Evolutionary conservation across 2,329 filamentous ascomycete genomes (phyloP), one percentile per base, ranked within the genome.

Genomic region (Aureobasidium sp.): DNA sequence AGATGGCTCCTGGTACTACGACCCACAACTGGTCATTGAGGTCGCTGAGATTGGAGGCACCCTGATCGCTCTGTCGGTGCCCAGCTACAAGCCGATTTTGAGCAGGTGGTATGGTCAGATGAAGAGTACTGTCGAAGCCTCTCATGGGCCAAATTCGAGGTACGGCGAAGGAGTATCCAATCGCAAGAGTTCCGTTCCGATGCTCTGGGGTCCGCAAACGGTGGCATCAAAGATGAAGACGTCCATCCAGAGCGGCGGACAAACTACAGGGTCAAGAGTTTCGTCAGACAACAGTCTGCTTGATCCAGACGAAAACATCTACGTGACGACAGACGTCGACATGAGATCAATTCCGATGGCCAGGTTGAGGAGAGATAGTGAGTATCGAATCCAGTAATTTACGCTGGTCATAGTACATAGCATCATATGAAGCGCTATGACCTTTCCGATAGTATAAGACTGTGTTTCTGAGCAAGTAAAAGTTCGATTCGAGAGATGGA

Each of bases 1-100:
- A 2, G 80, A 82, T 66, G 71, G 72, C 69, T 81, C 79, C 17
- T 82, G 81, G 80, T 72, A 73, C 27, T 82, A 82, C 66, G 77
- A 80, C 58, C 77, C 79, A 0, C 76, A 82, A 72, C 69, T 82
- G 4, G 77, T 71, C 3, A 75, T 82, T 4, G 80, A 82, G 67
- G 77, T 77, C 2, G 75, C 80, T 1, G 80, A 82, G 44, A 78
- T 82, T 22, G 79, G 79, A 4, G 74, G 75, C 1, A 82, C 81
- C 0, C 67, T 82, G 27, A 77, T 82, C 42, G 79, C 80, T 1
- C 73, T 82, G 1, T 82, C 80, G 0, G 72, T 82, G 0, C 80
- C 81, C 0, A 80, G 78, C 3, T 69, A 81, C 51, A 81, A 82
- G 60, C 80, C 79, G 0, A 69, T 72, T 42, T 53, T 66, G 60